Evolutionary conservation across 345 rosid species (phyloP), one percentile per base, ranked within the genome.

Genomic region (Dimocarpus longan): DNA sequence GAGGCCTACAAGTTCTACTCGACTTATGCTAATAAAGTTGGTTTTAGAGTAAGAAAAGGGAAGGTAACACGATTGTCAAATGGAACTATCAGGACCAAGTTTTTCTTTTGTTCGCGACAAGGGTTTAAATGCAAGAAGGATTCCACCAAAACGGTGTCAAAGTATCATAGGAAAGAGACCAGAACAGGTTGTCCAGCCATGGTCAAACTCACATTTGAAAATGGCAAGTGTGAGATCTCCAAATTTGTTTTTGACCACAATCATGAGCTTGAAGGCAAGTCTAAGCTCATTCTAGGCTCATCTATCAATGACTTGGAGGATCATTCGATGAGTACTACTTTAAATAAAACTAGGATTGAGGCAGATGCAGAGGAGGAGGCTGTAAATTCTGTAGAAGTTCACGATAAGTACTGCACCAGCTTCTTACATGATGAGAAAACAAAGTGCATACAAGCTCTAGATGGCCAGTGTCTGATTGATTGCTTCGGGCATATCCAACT

Each of bases 101-200:
- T 5, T 60, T 16, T 76, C 3, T 67, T 72, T 44, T 81, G 84
- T 32, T 73, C 84, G n/a, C 71, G 12, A 10, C 13, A 81, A 68
- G 84, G 84, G 7, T 66, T 66, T 46, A 68, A 80, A 5, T 77
- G 21, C 4, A 10, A 9, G 60, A 83, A 71, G 71, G 78, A 79
- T 37, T 0, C 63, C 10, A 4, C 8, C 44, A 76, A 72, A 72
- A 63, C 62, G n/a, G 28, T 71, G 0, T 21, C 75, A 0, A 83
- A 67, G 63, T 76, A 76, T 62, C 78, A 73, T 32, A 83, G 82
- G n/a, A 83, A 68, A 73, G 85, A 79, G 70, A 76, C 80, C 42
- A 72, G 80, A 72, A 83, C 76, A 48, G 85, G 80, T 4, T 83
- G 83, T 57, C n/a, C 5, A 0, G 85, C 85, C 68, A 68, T 4